Conservation (phyloP, 306 rosid genomes). For the Fagus crenata region DNA sequence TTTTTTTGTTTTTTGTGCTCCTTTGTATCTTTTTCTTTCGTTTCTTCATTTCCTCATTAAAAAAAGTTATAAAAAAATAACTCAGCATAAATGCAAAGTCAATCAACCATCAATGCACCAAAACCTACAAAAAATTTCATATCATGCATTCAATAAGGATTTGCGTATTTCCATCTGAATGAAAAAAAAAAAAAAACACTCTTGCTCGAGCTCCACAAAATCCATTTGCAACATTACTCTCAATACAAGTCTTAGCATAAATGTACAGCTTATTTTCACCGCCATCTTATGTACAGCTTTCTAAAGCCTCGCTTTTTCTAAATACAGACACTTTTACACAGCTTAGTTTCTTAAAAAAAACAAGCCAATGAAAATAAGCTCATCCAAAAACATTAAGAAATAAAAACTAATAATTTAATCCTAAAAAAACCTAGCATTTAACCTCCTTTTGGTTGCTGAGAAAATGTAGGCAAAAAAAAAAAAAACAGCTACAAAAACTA, state of each 20-base stretch:
- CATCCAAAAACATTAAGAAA: neutral
- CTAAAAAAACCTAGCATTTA: constrained; percentile 4
- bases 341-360: too few relatives aligned
- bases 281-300: too few relatives aligned
- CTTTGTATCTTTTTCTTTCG: too few relatives aligned
- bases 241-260: neutral
- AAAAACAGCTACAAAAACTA: constrained; percentile 7
- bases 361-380: neutral
- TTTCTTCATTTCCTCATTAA: too few relatives aligned
- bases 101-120: neutral
- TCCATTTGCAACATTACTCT: neutral
- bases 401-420: neutral
- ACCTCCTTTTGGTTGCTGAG: constrained; percentile 3
- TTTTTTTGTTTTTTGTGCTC: too few relatives aligned
- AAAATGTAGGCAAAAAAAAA: neutral
- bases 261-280: too few relatives aligned
- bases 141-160: neutral
- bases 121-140: neutral
- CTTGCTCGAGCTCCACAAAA: neutral
- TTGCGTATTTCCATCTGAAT: neutral
- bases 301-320: too few relatives aligned
- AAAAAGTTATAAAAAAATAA: too few relatives aligned
- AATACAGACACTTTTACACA: too few relatives aligned
- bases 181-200: neutral
- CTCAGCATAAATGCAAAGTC: neutral